Percentiles rank a stretch among this genome's conserved stretches.
These are phyloP conservation scores for Dactylellina haptotyla DNA, from an alignment of 2,329 filamentous ascomycete species.

Conservation along the genomic window DNA sequence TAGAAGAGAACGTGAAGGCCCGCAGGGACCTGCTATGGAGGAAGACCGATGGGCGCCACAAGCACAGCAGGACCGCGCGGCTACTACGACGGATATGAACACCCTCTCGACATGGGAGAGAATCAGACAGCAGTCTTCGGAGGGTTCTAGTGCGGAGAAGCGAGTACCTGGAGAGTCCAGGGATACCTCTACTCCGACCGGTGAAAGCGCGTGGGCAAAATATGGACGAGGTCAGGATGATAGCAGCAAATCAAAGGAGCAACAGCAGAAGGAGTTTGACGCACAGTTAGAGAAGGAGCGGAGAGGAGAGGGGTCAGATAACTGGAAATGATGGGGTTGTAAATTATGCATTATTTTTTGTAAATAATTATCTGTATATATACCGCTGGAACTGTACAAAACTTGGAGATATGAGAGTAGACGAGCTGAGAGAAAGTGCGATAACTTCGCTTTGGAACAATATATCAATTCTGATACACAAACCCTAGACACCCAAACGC, in stretches of 20 bases:
- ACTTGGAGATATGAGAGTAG: too few relatives aligned
- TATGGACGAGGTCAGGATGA: constrained; percentile 61
- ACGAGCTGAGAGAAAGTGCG: too few relatives aligned
- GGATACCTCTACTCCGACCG: constrained; percentile 59
- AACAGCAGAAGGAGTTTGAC: constrained; percentile 67
- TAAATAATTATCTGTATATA: constrained; percentile 14
- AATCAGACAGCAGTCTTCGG: constrained; percentile 36
- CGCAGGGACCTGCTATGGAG: constrained; percentile 37
- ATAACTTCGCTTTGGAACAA: too few relatives aligned
- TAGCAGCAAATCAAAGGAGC: constrained; percentile 62
- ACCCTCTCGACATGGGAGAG: constrained; percentile 33
- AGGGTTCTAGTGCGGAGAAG: constrained; percentile 26
- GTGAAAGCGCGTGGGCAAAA: constrained; percentile 55
- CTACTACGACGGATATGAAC: constrained; percentile 5
- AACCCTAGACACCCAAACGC: too few relatives aligned
- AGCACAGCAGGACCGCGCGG: constrained; percentile 19
- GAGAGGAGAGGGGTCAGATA: constrained; percentile 59
- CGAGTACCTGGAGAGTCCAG: constrained; percentile 24
- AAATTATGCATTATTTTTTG: not conserved
- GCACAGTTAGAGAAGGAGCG: constrained; percentile 65
- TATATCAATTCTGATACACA: too few relatives aligned
- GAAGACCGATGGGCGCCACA: constrained; percentile 46
- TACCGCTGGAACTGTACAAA: constrained; percentile 7
- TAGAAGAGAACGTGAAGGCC: constrained; percentile 17
- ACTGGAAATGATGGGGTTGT: constrained; percentile 16